Evolutionary conservation across 2,329 filamentous ascomycete genomes (phyloP).

Genomic region (Sporothrix pallida): DNA sequence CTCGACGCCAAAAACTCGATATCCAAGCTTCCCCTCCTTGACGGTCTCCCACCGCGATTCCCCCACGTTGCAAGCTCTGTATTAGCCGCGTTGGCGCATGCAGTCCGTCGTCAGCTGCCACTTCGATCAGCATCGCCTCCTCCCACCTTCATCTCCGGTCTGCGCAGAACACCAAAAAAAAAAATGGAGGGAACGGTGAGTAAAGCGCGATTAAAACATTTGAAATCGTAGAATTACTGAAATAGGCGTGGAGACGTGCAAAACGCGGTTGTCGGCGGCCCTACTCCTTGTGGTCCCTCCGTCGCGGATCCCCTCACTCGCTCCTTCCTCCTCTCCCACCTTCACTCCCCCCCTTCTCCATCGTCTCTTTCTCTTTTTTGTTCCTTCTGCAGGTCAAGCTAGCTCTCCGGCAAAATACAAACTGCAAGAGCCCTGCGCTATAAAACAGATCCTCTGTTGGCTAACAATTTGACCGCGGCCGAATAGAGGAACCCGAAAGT

Average conservation of each 20-base stretch:
- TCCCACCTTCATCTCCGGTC: constrained; percentile 22
- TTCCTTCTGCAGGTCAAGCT: neutral
- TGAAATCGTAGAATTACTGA: no score
- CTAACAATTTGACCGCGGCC: no score
- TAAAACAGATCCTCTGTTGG: neutral
- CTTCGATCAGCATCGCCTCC: constrained; percentile 28
- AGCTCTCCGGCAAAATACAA: constrained; percentile 17
- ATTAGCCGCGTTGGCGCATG: constrained; percentile 5
- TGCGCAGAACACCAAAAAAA: neutral
- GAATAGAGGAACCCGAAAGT: no score
- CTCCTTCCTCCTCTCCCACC: neutral
- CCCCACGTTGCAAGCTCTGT: constrained; percentile 23
- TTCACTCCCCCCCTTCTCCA: neutral
- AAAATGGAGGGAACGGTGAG: neutral
- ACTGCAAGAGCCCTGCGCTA: constrained; percentile 16
- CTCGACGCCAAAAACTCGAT: neutral
- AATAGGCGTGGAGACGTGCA: no score
- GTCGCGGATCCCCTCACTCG: constrained; percentile 11
- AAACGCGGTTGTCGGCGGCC: constrained; percentile 6
- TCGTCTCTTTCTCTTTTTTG: neutral
- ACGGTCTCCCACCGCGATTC: neutral
- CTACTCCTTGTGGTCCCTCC: constrained; percentile 10
- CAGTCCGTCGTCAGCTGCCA: neutral
- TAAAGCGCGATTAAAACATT: neutral
- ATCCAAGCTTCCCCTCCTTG: constrained; percentile 7